Evolutionary conservation across 2,329 filamentous ascomycete genomes (phyloP).

Genomic region (Diaporthe sp.): DNA sequence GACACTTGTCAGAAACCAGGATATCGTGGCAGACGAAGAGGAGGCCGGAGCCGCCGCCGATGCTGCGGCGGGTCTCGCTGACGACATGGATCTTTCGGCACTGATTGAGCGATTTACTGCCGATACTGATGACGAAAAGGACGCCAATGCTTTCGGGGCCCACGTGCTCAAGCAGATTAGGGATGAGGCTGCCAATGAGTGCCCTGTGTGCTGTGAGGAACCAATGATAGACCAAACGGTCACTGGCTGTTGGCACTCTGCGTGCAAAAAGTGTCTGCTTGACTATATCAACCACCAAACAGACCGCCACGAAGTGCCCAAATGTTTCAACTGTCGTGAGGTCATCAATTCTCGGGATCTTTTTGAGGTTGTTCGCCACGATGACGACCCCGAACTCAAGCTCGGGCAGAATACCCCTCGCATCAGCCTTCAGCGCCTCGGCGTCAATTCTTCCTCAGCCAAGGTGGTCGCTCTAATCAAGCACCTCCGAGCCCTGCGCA

Average conservation of each 20-base stretch:
- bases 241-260: constrained; percentile 97
- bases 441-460: constrained; percentile 79
- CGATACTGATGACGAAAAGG: constrained; percentile 70
- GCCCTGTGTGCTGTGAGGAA: constrained; percentile 94
- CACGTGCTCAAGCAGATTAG: constrained; percentile 93
- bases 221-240: constrained; percentile 91
- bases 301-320: constrained; percentile 79
- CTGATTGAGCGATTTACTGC: constrained; percentile 88
- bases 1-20: constrained; percentile 85
- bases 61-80: constrained; percentile 82
- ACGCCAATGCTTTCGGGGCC: constrained; percentile 81
- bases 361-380: constrained; percentile 91
- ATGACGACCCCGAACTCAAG: constrained; percentile 64
- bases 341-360: constrained; percentile 85
- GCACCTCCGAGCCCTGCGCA: constrained; percentile 78
- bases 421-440: constrained; percentile 72
- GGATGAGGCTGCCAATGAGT: constrained; percentile 88
- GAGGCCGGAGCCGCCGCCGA: constrained; percentile 84
- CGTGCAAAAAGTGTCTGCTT: constrained; percentile 93
- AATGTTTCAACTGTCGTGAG: constrained; percentile 92
- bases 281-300: constrained; percentile 90
- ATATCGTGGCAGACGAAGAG: constrained; percentile 88
- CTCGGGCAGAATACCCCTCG: constrained; percentile 57
- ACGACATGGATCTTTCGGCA: constrained; percentile 95
- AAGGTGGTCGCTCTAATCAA: constrained; percentile 87